These are phyloP conservation scores for Polygonum aviculare DNA, from an alignment of 148 eudicot genomes.

Conservation along the genomic window DNA sequence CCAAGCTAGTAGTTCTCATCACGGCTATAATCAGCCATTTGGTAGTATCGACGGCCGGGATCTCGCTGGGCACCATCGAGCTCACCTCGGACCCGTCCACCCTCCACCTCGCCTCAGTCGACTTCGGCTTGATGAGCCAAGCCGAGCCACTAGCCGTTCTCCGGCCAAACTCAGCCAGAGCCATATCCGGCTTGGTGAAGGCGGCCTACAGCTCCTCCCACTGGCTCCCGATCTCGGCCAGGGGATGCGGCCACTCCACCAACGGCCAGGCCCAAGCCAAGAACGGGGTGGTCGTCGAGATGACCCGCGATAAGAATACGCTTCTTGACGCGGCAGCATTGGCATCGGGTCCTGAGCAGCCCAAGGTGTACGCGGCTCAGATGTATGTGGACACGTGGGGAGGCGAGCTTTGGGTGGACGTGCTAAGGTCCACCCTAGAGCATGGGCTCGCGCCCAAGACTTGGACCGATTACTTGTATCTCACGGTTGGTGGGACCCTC, in stretches of 20 bases:
- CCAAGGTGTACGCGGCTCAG: neutral
- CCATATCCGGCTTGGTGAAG: conserved; percentile 33
- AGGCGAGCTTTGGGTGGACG: conserved; percentile 74
- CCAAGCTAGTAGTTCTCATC: conserved; percentile 30
- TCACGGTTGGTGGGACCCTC: conserved; percentile 82
- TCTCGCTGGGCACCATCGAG: conserved; percentile 42
- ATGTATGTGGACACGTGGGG: conserved; percentile 66
- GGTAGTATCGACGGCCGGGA: conserved; percentile 40
- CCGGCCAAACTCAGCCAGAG: conserved; percentile 43
- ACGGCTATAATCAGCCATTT: conserved; percentile 33
- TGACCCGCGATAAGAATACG: conserved; percentile 22
- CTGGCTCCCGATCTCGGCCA: conserved; percentile 46
- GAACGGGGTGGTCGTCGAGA: conserved; percentile 58
- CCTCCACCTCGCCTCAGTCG: conserved; percentile 38
- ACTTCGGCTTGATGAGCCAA: conserved; percentile 49
- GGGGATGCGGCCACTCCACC: conserved; percentile 78
- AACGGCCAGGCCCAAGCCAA: conserved; percentile 69
- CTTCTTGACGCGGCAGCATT: neutral
- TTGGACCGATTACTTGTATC: conserved; percentile 87
- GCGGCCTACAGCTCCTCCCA: conserved; percentile 32
- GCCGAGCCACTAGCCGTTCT: conserved; percentile 48
- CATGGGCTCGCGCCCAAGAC: conserved; percentile 69
- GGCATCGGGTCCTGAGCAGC: neutral
- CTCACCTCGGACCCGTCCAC: conserved; percentile 31
- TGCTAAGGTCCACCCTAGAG: conserved; percentile 47